Evolutionary conservation across 805 yeast genomes (phyloP).

Genomic region (Barnettozyma salicaria): DNA sequence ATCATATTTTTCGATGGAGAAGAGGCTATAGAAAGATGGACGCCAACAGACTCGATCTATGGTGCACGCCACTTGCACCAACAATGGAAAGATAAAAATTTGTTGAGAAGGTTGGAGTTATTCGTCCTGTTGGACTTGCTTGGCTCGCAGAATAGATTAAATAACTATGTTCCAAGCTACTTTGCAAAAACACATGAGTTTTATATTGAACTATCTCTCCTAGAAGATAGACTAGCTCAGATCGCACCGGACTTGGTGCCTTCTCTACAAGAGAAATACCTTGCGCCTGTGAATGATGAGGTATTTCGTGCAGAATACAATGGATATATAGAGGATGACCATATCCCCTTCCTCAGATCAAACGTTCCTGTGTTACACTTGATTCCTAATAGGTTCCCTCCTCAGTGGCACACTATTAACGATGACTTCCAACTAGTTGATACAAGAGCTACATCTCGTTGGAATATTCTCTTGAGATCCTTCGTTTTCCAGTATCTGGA

Average conservation of each 20-base stretch:
- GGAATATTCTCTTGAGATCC: constrained; percentile 39
- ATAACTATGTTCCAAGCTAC: constrained; percentile 34
- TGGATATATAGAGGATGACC: constrained; percentile 42
- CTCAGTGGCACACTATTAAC: constrained; percentile 44
- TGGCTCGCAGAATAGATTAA: constrained; percentile 30
- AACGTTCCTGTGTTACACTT: constrained; percentile 47
- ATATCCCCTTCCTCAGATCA: constrained; percentile 41
- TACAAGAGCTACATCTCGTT: constrained; percentile 35
- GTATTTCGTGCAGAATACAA: constrained; percentile 11
- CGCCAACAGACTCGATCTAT: constrained; percentile 45
- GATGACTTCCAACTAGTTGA: constrained; percentile 42
- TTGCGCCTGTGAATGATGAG: constrained; percentile 17
- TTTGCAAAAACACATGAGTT: constrained; percentile 34
- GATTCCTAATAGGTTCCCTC: constrained; percentile 48
- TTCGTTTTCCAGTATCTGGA: constrained; percentile 32
- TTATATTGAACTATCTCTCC: constrained; percentile 31
- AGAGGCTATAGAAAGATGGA: constrained; percentile 53
- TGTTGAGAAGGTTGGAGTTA: constrained; percentile 34
- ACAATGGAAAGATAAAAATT: constrained; percentile 28
- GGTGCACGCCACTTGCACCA: constrained; percentile 48
- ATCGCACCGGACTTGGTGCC: constrained; percentile 7
- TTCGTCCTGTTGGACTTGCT: constrained; percentile 46
- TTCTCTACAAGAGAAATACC: constrained; percentile 7
- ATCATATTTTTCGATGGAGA: constrained; percentile 56
- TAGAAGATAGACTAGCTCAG: constrained; percentile 28